phyloP scores from a whole-genome alignment of 2,329 filamentous ascomycete species.

The Atkinsonella hypoxylon region DNA sequence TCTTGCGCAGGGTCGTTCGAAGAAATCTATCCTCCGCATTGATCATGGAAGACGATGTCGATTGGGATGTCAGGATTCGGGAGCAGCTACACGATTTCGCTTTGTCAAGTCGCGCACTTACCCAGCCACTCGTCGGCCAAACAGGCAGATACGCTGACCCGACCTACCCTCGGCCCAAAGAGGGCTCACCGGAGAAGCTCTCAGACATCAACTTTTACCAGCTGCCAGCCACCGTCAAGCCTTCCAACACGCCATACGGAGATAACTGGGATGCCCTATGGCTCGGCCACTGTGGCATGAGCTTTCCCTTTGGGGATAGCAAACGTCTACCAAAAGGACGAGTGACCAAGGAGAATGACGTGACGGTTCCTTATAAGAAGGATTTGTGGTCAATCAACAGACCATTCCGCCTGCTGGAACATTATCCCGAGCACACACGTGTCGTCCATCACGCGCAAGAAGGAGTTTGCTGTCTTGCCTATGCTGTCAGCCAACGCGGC shows the following conservation, averaged over 20 bases:
- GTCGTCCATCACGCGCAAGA: slow-evolving; percentile 29
- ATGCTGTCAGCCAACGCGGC: slow-evolving; percentile 31
- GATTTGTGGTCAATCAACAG: slow-evolving; percentile 23
- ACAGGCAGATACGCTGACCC: slow-evolving; percentile 14
- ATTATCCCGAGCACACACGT: slow-evolving; percentile 29
- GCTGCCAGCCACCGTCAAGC: slow-evolving; percentile 10
- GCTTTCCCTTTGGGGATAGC: slow-evolving; percentile 14
- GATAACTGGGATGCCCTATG: slow-evolving; percentile 40
- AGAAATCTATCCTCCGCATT: slow-evolving; percentile 33
- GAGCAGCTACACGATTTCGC: slow-evolving; percentile 32
- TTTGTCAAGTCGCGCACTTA: slow-evolving; percentile 21
- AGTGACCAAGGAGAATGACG: slow-evolving; percentile 21
- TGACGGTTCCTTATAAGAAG: slow-evolving; percentile 21
- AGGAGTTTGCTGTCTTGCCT: slow-evolving; percentile 29
- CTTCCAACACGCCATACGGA: slow-evolving; percentile 31
- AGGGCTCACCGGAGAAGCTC: neutral
- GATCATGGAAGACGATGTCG: slow-evolving; percentile 44
- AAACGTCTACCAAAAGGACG: slow-evolving; percentile 16
- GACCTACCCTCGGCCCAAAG: slow-evolving; percentile 10
- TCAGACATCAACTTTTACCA: slow-evolving; percentile 12
- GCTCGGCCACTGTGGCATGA: slow-evolving; percentile 35
- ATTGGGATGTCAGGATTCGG: slow-evolving; percentile 43
- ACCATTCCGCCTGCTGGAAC: slow-evolving; percentile 21
- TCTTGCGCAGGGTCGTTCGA: slow-evolving; percentile 25
- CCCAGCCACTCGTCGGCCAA: slow-evolving; percentile 16